Conservation (phyloP, 768 basidiomycete species). For the Scleroderma citrinum region DNA sequence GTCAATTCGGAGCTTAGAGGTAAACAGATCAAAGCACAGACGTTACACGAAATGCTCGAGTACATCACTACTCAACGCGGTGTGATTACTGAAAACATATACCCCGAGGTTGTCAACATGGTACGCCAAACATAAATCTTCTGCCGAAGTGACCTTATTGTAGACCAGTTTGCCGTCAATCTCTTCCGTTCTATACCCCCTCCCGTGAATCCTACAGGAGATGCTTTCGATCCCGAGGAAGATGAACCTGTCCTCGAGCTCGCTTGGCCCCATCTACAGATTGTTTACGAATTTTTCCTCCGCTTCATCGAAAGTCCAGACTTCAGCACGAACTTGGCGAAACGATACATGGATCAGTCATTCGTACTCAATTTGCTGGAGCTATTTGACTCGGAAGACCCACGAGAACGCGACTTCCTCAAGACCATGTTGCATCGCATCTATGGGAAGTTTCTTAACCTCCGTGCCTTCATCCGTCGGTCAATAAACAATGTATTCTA, state of each 20-base stretch:
- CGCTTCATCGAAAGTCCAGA: constrained; percentile 97
- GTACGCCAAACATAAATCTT: constrained; percentile 39
- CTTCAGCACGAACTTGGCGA: constrained; percentile 97
- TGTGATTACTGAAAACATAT: constrained; percentile 94
- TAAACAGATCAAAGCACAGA: constrained; percentile 98
- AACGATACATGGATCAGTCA: constrained; percentile 92
- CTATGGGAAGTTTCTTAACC: constrained; percentile 98
- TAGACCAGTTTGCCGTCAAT: constrained; percentile 85
- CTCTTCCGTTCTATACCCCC: constrained; percentile 99
- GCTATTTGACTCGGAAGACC: constrained; percentile 97
- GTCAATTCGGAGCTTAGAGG: constrained; percentile 92
- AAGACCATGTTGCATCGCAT: constrained; percentile 99
- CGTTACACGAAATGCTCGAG: constrained; percentile 96
- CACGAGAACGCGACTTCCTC: constrained; percentile 96
- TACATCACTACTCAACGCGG: constrained; percentile 96
- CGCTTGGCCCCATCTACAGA: constrained; percentile 98
- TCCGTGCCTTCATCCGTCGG: constrained; percentile 96
- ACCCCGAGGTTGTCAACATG: constrained; percentile 99
- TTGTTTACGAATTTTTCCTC: constrained; percentile 99
- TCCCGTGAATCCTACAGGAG: constrained; percentile 95
- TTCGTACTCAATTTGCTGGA: constrained; percentile 97
- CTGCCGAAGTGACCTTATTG: constrained; percentile 4
- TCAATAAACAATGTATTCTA: constrained; percentile 99
- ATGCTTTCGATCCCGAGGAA: constrained; percentile 99
- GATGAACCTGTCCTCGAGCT: constrained; percentile 98